Evolutionary conservation across 352 stramenopile species (phyloP).

Genomic region (Blastocystis sp.): DNA sequence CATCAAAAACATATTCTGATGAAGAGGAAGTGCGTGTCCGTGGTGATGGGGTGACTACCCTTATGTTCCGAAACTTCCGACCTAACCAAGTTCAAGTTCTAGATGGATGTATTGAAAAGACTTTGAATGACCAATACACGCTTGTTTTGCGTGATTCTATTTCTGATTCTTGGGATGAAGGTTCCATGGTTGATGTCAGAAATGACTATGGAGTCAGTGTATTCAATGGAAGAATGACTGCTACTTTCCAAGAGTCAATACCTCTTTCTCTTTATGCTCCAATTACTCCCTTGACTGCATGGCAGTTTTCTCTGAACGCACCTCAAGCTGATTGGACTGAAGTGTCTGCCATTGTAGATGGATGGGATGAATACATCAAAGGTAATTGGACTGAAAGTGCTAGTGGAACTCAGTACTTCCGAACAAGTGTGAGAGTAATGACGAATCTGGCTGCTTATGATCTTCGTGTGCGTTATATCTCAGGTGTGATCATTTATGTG

Average conservation of each 20-base stretch:
- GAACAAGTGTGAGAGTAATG: not conserved
- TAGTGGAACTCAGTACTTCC: constrained; percentile 16
- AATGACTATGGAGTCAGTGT: not conserved
- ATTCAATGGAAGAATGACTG: not conserved
- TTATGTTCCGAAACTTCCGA: not conserved
- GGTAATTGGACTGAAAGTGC: not conserved
- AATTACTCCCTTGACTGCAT: not conserved
- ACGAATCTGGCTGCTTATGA: constrained; percentile 40
- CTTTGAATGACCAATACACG: constrained; percentile 4
- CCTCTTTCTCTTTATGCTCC: not conserved
- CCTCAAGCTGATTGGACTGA: not conserved
- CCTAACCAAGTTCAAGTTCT: not conserved
- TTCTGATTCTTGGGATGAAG: not conserved
- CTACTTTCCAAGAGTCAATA: not conserved
- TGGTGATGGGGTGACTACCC: not conserved
- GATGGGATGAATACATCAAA: not conserved
- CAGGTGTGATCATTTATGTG: not conserved
- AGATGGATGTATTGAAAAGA: not conserved
- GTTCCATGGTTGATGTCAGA: not conserved
- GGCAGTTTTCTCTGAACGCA: not conserved
- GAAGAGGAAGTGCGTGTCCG: not conserved
- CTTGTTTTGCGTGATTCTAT: not conserved
- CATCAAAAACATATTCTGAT: not conserved
- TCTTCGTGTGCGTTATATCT: not conserved
- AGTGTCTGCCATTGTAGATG: not conserved